Base-by-base conservation (phyloP, 2,329 filamentous ascomycete genomes). In the Alternaria dauci region DNA sequence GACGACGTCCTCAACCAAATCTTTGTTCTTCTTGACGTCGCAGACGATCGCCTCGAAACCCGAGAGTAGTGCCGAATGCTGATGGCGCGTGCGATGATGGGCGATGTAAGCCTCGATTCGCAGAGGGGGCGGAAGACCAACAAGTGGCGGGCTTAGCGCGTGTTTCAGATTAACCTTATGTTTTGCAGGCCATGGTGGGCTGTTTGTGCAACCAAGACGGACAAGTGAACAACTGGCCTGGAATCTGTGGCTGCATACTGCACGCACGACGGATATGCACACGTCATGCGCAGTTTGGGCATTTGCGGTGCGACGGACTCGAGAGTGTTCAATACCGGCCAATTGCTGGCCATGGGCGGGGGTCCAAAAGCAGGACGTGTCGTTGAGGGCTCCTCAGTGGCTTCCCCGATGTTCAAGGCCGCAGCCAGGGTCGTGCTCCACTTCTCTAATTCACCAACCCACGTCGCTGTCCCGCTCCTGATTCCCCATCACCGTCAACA, bases 101-200 rank as follows among this genome's bases (percentile, higher is more conserved):
- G 8, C n/a, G 28, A 12, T 36, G 44, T 18, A 55, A 52, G 58
- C 32, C 39, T 52, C 46, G 53, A 60, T 57, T 39, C 53, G 26
- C 28, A 42, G 44, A 20, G 47, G n/a, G 32, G 54, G 58, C 56
- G 53, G 54, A 41, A 55, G 43, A 51, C 42, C 42, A 47, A 41
- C 51, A 50, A 42, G 54, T 52, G 63, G 55, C 63, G 52, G 60
- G 39, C 32, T 59, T 67, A 61, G 64, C 48, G 55, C 55, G 32
- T 63, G 67, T 70, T 70, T 70, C 67, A 67, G 51, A 41, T 62
- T 50, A 58, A 55, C 54, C 54, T 43, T 62, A 58, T 64, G 57
- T 66, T 58, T 50, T 23, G 52, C 51, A 39, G 48, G 55, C 36
- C 28, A 54, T 47, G 55, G 53, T 54, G 56, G 52, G 54, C 58